phyloP scores from a whole-genome alignment of 176 grass and related monocot species.

The Carex scoparia region DNA sequence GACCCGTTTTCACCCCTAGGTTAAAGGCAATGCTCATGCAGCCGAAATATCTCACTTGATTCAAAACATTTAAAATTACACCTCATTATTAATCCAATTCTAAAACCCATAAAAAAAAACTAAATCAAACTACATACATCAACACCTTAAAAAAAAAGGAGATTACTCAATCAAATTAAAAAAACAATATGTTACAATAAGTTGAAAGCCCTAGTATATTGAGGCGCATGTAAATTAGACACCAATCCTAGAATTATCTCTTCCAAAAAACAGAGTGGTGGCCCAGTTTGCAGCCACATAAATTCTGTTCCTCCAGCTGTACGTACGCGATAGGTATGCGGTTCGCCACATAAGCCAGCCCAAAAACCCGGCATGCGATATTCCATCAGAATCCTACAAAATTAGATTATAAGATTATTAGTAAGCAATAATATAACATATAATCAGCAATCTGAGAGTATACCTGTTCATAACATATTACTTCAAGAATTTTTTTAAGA shows the following conservation, averaged over 20 bases:
- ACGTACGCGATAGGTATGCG: slow-evolving; percentile 73
- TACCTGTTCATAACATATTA: neutral
- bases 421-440: neutral
- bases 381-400: slow-evolving; percentile 46
- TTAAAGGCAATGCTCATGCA: neutral
- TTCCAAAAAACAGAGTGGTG: slow-evolving; percentile 65
- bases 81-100: neutral
- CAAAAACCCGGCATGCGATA: slow-evolving; percentile 58
- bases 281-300: slow-evolving; percentile 78
- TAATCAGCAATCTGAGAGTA: neutral
- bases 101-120: neutral
- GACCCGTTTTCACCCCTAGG: too few species aligned
- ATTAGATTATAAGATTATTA: neutral
- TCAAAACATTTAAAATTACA: neutral
- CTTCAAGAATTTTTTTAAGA: neutral
- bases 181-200: neutral
- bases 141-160: neutral
- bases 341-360: slow-evolving; percentile 89
- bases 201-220: neutral
- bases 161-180: neutral
- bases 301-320: slow-evolving; percentile 90
- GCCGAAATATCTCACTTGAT: neutral
- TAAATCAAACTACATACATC: neutral
- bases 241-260: slow-evolving; percentile 85
- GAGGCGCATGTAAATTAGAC: neutral